Evolutionary conservation across 2,329 filamentous ascomycete genomes (phyloP), one percentile per base, ranked within the genome.

Genomic region (Didymella segeticola): DNA sequence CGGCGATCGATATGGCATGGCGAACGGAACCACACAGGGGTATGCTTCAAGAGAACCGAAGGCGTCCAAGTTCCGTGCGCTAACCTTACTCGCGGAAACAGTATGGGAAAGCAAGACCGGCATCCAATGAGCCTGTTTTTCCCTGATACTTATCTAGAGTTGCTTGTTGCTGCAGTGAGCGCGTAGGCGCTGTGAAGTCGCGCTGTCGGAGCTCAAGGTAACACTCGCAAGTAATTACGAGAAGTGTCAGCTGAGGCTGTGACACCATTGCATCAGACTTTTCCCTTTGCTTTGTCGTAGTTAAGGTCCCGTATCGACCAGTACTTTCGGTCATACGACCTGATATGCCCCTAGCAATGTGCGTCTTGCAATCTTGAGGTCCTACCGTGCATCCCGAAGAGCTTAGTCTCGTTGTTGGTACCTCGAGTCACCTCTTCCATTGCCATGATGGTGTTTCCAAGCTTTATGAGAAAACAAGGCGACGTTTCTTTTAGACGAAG

Each of bases 1-100:
- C 51, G 51, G 41, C 45, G 51, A 54, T 54, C 34, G 45, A 39
- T 33, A 5, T 46, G 34, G 43, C 45, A 46, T 45, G 45, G 46
- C 51, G 33, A 46, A 45, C 20, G 39, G 43, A 54, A 34, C 29
- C 41, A 29, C 51, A 38, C 51, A 49, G 29, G 45, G 51, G 42
- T 47, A 12, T 34, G 15, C 43, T 34, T 17, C 26, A 33, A 26
- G 43, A 15, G 25, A 26, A 41, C 27, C 30, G 31, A 47, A 43
- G 43, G 27, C 39, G 41, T 31, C n/a, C 33, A 33, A 36, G 38
- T 36, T 26, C 38, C 38, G 27, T 25, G 17, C 51, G 29, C 45
- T 36, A 49, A 22, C 34, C 39, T 45, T 49, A 49, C 39, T 49
- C 29, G 41, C 34, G 29, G 19, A 31, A 42, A 36, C 11, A 29